These are phyloP conservation scores for Fusarium incarnatum DNA, from an alignment of 2,329 filamentous ascomycete species.

Conservation along the genomic window DNA sequence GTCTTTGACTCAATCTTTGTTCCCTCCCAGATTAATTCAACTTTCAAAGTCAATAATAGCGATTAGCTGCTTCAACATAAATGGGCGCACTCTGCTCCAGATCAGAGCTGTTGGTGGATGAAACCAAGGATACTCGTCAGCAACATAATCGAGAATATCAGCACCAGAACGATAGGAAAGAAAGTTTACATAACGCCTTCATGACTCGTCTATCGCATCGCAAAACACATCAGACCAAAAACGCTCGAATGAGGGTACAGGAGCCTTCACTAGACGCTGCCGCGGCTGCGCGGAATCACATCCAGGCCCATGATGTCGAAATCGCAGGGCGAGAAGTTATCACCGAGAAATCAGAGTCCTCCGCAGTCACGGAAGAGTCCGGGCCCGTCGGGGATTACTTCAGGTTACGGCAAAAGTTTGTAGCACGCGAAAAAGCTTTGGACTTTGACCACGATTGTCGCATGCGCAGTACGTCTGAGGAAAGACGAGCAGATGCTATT, in stretches of 20 bases:
- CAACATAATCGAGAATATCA: constrained; percentile 14
- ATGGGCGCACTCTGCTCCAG: constrained; percentile 47
- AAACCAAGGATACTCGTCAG: constrained; percentile 12
- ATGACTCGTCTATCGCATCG: constrained; percentile 31
- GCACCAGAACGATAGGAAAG: constrained; percentile 19
- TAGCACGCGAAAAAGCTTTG: constrained; percentile 51
- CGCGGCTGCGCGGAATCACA: constrained; percentile 41
- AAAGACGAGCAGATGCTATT: constrained; percentile 55
- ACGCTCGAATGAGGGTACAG: constrained; percentile 2
- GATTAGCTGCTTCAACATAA: constrained; percentile 25
- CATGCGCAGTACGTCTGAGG: constrained; percentile 48
- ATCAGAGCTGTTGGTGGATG: constrained; percentile 27
- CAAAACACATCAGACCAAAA: constrained; percentile 15
- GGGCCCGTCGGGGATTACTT: constrained; percentile 48
- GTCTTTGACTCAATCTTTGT: constrained; percentile 15
- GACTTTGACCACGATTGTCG: constrained; percentile 57
- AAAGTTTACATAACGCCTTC: constrained; percentile 7
- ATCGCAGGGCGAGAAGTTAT: constrained; percentile 22
- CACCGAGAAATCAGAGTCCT: not conserved
- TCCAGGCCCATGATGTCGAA: constrained; percentile 46
- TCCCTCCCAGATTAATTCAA: not conserved
- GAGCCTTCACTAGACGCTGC: constrained; percentile 19
- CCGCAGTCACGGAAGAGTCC: constrained; percentile 4
- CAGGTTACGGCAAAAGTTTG: constrained; percentile 46
- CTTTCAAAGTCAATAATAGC: not conserved